Percentiles rank a stretch among this genome's conserved stretches.
These are phyloP conservation scores for Neurospora sp. DNA, from an alignment of 495 filamentous ascomycete species.

Conservation along the genomic window DNA sequence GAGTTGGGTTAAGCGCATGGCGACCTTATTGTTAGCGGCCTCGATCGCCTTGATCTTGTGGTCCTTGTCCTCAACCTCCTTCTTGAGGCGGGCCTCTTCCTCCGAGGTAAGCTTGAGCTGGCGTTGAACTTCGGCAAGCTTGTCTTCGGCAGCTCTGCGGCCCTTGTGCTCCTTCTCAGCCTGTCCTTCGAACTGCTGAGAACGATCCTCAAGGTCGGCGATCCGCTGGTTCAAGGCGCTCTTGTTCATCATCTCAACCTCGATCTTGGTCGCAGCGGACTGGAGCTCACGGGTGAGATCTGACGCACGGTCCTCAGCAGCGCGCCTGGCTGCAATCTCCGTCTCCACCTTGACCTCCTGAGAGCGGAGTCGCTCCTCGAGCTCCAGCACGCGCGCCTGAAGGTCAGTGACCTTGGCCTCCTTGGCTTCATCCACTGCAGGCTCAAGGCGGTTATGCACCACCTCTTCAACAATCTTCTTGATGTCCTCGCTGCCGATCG, in stretches of 20 bases:
- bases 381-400: conserved; percentile 25
- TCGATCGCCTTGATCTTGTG: conserved; percentile 35
- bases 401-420: conserved; percentile 28
- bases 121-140: conserved; percentile 57
- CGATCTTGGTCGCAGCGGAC: conserved; percentile 38
- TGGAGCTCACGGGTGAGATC: conserved; percentile 35
- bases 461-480: conserved; percentile 49
- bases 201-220: conserved; percentile 35
- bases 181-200: conserved; percentile 29
- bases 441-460: conserved; percentile 38
- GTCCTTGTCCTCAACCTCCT: conserved; percentile 57
- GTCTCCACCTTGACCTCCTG: conserved; percentile 31
- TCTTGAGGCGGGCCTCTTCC: conserved; percentile 61
- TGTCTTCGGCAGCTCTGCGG: conserved; percentile 62
- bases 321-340: conserved; percentile 28
- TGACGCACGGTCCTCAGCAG: conserved; percentile 32
- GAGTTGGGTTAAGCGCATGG: conserved; percentile 51
- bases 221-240: conserved; percentile 36
- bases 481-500: conserved; percentile 45
- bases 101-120: conserved; percentile 55
- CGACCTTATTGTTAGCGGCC: conserved; percentile 36
- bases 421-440: conserved; percentile 13
- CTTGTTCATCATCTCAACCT: conserved; percentile 43
- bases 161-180: conserved; percentile 49
- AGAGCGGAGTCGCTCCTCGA: conserved; percentile 36